Base-by-base conservation (phyloP, 768 basidiomycete genomes). In the Dioszegia hungarica region DNA sequence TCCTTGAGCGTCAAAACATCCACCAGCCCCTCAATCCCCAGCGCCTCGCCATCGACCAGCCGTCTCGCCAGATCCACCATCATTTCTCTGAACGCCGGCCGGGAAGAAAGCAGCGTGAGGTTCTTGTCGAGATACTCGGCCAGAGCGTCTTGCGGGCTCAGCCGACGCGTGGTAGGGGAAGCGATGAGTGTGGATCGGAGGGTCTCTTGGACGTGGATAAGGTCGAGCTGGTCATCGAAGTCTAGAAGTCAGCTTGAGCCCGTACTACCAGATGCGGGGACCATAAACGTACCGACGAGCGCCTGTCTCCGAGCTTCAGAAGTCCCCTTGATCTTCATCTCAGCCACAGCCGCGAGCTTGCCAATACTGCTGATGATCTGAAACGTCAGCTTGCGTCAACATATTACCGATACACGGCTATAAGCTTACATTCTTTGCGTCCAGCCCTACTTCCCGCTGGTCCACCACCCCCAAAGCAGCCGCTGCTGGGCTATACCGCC, bases 281-380 rank as follows among this genome's bases (percentile, higher is more conserved):
- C 27, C 9, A 49, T 33, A 19, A 19, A 45, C 62, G 29, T 9
- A 60, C 52, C 38, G 9, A 45, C 70, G 78, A 49, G 52, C 1
- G 58, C 33, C 20, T 57, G 43, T 36, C 50, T 55, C 17, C 61
- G 34, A 14, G 70, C n/a, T 5, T 38, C 49, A 4, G 56, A 61
- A 9, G 44, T 45, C 10, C 66, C 75, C 31, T 79, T 77, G 1
- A 76, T 76, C 63, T 85, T 86, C 38, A 76, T 64, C 49, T 81
- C 78, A 6, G 88, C 88, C 14, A 95, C 79, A 66, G 89, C 84
- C 0, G 86, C 79, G 11, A 98, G 82, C 75, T 97, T 97, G 20
- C 89, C 89, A 25, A 97, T 83, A 68, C 90, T 92, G 54, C 93
- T 82, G 83, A 90, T 86, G 43, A 97, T 79, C 93, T 98, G n/a